phyloP scores from a whole-genome alignment of 2,329 filamentous ascomycete genomes.

The Phaeomoniella chlamydospora region DNA sequence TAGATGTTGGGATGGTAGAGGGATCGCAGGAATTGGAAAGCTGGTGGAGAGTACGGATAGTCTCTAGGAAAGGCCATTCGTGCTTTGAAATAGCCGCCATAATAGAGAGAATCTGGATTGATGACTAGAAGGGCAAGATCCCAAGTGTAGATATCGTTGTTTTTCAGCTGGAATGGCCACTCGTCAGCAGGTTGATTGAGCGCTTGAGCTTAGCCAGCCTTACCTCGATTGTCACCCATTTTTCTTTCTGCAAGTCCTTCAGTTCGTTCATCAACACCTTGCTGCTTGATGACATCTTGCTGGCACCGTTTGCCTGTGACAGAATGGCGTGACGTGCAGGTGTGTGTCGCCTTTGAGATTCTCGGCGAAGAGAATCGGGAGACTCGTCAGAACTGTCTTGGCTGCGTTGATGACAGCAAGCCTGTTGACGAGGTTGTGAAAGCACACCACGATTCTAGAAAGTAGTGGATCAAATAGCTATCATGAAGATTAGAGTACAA shows the following conservation, averaged over 20 bases:
- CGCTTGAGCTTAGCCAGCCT: conserved; percentile 11
- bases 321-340: too few relatives aligned
- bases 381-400: too few relatives aligned
- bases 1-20: conserved; percentile 94
- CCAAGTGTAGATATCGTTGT: conserved; percentile 80
- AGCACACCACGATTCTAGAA: too few relatives aligned
- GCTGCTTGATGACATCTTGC: neutral
- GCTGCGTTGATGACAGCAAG: too few relatives aligned
- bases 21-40: conserved; percentile 68
- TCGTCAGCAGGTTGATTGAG: conserved; percentile 7
- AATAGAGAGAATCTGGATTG: conserved; percentile 81
- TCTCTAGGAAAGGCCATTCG: conserved; percentile 77
- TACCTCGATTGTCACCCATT: conserved; percentile 86
- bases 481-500: too few relatives aligned
- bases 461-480: too few relatives aligned
- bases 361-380: too few relatives aligned
- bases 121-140: conserved; percentile 78
- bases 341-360: too few relatives aligned
- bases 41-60: conserved; percentile 80
- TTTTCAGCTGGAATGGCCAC: conserved; percentile 52
- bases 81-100: conserved; percentile 84
- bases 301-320: neutral
- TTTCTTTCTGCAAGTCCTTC: conserved; percentile 69
- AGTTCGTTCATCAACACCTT: conserved; percentile 71
- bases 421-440: too few relatives aligned